These are phyloP conservation scores for Cryphonectria nitschkei DNA, from an alignment of 2,329 filamentous ascomycete species.

Conservation along the genomic window DNA sequence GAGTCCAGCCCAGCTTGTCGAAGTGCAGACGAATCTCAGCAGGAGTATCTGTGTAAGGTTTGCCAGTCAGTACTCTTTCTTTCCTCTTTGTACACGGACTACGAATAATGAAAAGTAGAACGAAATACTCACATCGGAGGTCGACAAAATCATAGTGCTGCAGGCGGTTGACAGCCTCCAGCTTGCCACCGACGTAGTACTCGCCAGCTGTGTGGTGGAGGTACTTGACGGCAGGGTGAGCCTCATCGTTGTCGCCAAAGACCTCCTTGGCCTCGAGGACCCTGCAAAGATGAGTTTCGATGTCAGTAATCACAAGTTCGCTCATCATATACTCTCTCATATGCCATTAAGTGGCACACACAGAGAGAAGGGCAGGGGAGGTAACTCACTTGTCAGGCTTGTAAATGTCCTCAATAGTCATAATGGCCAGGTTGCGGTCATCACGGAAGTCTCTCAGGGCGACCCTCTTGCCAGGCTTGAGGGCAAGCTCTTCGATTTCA, in stretches of 20 bases:
- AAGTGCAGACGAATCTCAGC: constrained; percentile 95
- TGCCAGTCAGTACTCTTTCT: constrained; percentile 3
- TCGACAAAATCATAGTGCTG: constrained; percentile 99
- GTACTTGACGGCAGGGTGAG: constrained; percentile 91
- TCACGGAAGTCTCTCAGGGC: constrained; percentile 95
- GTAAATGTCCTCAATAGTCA: constrained; percentile 96
- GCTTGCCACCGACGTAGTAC: constrained; percentile 93
- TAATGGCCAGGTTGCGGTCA: constrained; percentile 92
- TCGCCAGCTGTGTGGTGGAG: constrained; percentile 80
- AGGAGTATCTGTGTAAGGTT: constrained; percentile 69
- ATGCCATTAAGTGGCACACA: too few species aligned
- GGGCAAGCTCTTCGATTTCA: constrained; percentile 72
- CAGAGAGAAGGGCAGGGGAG: background rate
- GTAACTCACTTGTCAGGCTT: constrained; percentile 82
- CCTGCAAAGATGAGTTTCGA: constrained; percentile 53
- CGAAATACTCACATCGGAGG: constrained; percentile 72
- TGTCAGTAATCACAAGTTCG: constrained; percentile 3
- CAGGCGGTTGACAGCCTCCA: constrained; percentile 91
- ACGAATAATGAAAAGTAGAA: background rate
- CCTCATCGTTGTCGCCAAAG: constrained; percentile 81
- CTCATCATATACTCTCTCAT: too few species aligned
- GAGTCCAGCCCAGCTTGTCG: constrained; percentile 98
- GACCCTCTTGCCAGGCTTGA: constrained; percentile 81
- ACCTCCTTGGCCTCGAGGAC: constrained; percentile 88
- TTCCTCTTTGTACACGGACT: background rate